Percentiles rank a stretch among this genome's conserved stretches.
Evolutionary conservation across 345 rosid species (phyloP).

Genomic region (Eucalyptus tenuipes): DNA sequence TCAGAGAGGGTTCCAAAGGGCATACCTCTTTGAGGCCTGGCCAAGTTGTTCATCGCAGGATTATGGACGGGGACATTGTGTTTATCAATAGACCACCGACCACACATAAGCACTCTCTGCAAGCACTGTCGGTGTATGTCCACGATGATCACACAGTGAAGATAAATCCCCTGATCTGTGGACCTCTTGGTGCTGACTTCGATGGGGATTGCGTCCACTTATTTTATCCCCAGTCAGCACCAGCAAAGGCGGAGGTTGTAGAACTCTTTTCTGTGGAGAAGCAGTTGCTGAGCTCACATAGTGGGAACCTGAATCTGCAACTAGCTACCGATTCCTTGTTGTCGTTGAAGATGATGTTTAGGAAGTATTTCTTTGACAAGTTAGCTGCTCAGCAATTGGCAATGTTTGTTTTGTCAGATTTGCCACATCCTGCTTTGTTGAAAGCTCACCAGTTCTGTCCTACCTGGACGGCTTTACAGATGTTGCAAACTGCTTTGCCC

Average conservation of each 20-base stretch:
- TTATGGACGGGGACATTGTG: constrained; percentile 90
- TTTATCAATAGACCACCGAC: constrained; percentile 95
- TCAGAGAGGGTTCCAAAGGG: constrained; percentile 87
- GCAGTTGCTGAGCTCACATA: constrained; percentile 89
- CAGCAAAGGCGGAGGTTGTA: constrained; percentile 90
- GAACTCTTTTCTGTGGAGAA: constrained; percentile 93
- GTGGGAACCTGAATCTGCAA: constrained; percentile 69
- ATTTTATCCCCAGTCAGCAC: constrained; percentile 83
- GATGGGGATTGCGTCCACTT: constrained; percentile 96
- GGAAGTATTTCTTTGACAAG: constrained; percentile 30
- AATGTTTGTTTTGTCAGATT: constrained; percentile 46
- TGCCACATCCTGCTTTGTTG: constrained; percentile 61
- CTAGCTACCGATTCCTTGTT: constrained; percentile 62
- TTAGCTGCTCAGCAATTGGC: constrained; percentile 62
- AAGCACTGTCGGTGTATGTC: constrained; percentile 81
- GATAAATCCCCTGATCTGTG: constrained; percentile 87
- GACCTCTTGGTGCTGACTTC: constrained; percentile 92
- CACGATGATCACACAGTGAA: constrained; percentile 94
- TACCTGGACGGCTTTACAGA: constrained; percentile 65
- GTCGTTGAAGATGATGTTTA: constrained; percentile 56
- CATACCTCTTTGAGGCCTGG: constrained; percentile 72
- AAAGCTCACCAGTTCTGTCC: constrained; percentile 32
- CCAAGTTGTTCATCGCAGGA: constrained; percentile 76
- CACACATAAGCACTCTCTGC: constrained; percentile 88
- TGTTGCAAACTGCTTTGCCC: constrained; percentile 68